Base-by-base conservation (phyloP, 306 rosid genomes). In the Gastrolobium bilobum region DNA sequence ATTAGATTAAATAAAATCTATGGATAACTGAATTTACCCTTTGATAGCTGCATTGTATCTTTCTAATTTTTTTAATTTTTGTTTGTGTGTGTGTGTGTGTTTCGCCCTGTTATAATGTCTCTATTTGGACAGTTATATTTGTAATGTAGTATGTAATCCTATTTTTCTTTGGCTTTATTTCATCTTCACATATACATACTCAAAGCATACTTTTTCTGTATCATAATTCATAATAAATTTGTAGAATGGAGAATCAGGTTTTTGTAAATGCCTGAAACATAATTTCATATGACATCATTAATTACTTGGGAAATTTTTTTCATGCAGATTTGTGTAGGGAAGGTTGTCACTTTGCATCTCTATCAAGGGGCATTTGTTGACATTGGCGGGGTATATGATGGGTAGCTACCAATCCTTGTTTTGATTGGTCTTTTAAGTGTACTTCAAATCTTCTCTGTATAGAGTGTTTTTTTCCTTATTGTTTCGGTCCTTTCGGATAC, bases 301-400 rank as follows among this genome's bases (percentile, higher is more conserved):
- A 63, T 40, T 42, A 60, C n/a, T 47, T 48, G 46, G 63, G 58
- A 77, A 78, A 47, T 62, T 72, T 53, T 77, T 77, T 33, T 26
- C 26, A 5, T 83, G 87, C 97, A 95, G 99, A 87, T 92, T 79
- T 95, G 99, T 84, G 70, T 69, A 68, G 98, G 99, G 78, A 86
- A 88, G 69, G 99, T 95, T 84, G 90, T 91, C 60, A 82, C 91
- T 51, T 53, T 93, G 79, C 97, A 91, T 79, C 97, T 95, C 64
- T 95, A 95, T 85, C 99, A 93, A 86, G 99, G 99, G 86, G 99
- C 96, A 39, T 95, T 95, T 87, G 91, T 95, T 79, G 97, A 95
- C 89, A 95, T 95, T 69, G 99, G 99, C 10, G 99, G 99, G 15
- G 99, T 92, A 39, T 81, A 95, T 64, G 99, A 95, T 72, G 99